Evolutionary conservation across 1,139 yeast species (phyloP), one percentile per base, ranked within the genome.

Genomic region (Geotrichum cucujoidarum): DNA sequence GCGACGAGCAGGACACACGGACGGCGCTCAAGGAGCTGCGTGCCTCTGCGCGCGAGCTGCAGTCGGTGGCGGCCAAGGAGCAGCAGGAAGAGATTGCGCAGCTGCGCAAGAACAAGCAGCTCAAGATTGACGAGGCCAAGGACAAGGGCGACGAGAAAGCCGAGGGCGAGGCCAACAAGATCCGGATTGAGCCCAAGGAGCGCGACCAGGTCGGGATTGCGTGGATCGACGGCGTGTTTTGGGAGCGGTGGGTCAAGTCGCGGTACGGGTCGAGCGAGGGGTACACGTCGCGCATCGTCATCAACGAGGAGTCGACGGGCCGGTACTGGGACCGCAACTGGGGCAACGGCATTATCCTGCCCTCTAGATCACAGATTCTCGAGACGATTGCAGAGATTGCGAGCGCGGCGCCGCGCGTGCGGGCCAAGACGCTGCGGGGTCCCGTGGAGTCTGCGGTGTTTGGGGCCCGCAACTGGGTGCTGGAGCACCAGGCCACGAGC

Each of bases 181-280:
- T 62, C 42, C 58, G 53, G 31, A 64, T 66, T 34, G 57, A 56
- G 31, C 56, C 58, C 5, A 25, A 55, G 14, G 53, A 57, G 16
- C 57, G 57, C 17, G 62, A 64, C 18, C 55, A 54, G 24, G 65
- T 65, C 13, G 67, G 67, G 16, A 64, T 67, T 50, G 69, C 68
- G 1, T 67, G 70, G 70, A 63, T 67, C 40, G 67, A 67, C 48
- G 67, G 67, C 7, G 54, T 60, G 14, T 63, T 64, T 47, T 66
- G 69, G 69, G 64, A 61, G 45, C 55, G 66, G 27, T 67, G 70
- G 69, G 56, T 67, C 43, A 54, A 58, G 40, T 56, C 56, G 34
- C 59, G 65, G 14, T 66, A 61, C 43, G 66, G 66, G 20, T 27
- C 34, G 7, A 20, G 16, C 21, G 27, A 27, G 27, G 34, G 33